Conservation (phyloP, 768 basidiomycete species). For the Tricholoma flavovirens region DNA sequence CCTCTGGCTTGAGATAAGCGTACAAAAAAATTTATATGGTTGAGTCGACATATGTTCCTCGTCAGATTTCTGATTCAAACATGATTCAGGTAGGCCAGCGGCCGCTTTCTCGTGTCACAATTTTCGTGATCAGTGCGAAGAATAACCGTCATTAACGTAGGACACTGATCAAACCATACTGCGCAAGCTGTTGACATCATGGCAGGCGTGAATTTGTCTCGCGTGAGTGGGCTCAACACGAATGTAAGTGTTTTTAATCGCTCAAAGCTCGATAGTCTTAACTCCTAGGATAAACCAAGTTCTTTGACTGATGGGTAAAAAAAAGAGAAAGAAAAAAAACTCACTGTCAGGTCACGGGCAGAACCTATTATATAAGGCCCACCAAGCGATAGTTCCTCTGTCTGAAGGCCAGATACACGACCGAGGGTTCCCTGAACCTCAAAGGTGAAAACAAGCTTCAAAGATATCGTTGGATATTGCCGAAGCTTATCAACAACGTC, state of each 20-base stretch:
- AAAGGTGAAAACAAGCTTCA: neutral
- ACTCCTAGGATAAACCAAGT: neutral
- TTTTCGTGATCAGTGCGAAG: neutral
- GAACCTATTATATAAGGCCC: neutral
- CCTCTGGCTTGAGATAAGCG: neutral
- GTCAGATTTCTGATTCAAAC: no score
- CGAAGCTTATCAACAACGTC: neutral
- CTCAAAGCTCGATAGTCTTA: neutral
- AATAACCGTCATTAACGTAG: neutral
- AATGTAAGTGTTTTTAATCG: neutral
- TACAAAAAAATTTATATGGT: neutral
- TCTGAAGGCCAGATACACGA: neutral
- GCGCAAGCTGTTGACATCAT: neutral
- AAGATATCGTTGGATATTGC: neutral
- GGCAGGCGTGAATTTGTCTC: neutral
- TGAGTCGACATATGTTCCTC: no score
- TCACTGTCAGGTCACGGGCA: neutral
- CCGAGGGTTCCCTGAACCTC: neutral
- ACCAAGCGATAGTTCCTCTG: neutral
- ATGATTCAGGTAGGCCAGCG: neutral
- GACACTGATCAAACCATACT: slow-evolving; percentile 2
- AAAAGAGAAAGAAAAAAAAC: neutral
- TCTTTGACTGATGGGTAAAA: neutral
- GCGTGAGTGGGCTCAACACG: neutral
- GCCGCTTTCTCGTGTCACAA: neutral